Percentiles rank a stretch among this genome's conserved stretches.
phyloP scores from a whole-genome alignment of 441 rosid genomes.

The California macrophylla region DNA sequence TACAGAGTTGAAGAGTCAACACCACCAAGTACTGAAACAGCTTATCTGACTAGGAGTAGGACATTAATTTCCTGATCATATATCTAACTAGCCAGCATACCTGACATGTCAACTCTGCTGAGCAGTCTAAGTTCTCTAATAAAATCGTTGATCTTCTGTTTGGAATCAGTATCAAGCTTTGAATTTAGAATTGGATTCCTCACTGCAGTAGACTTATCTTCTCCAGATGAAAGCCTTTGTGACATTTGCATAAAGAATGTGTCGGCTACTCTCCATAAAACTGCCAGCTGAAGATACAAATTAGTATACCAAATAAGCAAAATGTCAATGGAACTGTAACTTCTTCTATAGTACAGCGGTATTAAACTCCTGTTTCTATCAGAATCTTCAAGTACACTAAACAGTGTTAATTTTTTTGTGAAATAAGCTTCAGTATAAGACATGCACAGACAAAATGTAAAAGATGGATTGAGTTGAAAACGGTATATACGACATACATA shows the following conservation, averaged over 20 bases:
- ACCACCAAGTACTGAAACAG: background rate
- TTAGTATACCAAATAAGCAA: slow-evolving; percentile 34
- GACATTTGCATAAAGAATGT: slow-evolving; percentile 46
- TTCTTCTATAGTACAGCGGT: background rate
- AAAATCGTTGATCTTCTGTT: slow-evolving; percentile 71
- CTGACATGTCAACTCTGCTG: slow-evolving; percentile 84
- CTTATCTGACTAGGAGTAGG: background rate
- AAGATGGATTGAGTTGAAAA: background rate
- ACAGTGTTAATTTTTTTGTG: background rate
- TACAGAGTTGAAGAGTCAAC: background rate
- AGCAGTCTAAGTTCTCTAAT: slow-evolving; percentile 69
- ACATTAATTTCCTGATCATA: background rate
- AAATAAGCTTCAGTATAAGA: background rate
- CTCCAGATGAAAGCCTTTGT: slow-evolving; percentile 28
- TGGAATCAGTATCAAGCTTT: slow-evolving; percentile 59
- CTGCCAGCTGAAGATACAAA: slow-evolving; percentile 68
- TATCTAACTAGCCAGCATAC: slow-evolving; percentile 28
- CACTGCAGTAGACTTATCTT: slow-evolving; percentile 35
- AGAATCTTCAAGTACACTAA: background rate
- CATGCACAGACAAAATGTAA: background rate
- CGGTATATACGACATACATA: background rate
- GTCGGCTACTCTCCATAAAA: slow-evolving; percentile 80
- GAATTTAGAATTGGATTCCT: slow-evolving; percentile 56
- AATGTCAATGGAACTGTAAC: slow-evolving; percentile 12
- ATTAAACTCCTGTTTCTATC: background rate